Evolutionary conservation across 148 eudicot species (phyloP).

Genomic region (Euryodendron excelsum): DNA sequence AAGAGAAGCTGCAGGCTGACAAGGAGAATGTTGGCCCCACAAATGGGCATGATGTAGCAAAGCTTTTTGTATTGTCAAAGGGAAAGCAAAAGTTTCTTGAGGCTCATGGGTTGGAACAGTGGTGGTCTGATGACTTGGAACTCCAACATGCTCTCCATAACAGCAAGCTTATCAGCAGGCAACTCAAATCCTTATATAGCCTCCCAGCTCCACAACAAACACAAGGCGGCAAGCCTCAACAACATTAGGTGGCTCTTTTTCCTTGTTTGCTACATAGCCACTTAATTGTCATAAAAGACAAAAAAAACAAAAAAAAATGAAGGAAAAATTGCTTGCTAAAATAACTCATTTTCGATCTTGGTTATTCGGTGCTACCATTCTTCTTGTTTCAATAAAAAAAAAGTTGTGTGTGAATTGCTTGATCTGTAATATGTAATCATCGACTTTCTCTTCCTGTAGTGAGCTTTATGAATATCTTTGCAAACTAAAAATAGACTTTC

Average conservation of each 20-base stretch:
- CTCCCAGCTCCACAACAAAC: slow-evolving; percentile 37
- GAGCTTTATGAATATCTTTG: neutral
- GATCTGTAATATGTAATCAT: neutral
- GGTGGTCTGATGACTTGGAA: slow-evolving; percentile 96
- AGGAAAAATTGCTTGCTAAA: neutral
- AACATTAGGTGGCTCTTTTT: neutral
- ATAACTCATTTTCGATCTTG: slow-evolving; percentile 8
- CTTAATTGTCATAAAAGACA: neutral
- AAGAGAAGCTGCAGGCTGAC: slow-evolving; percentile 9
- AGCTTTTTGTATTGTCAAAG: slow-evolving; percentile 77
- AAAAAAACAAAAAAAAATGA: neutral
- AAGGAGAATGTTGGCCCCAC: slow-evolving; percentile 52
- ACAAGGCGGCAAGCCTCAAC: slow-evolving; percentile 30
- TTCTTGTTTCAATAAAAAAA: no score
- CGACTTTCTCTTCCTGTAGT: neutral
- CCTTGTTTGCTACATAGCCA: neutral
- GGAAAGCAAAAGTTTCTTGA: slow-evolving; percentile 89
- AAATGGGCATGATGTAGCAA: slow-evolving; percentile 39
- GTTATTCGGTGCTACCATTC: neutral
- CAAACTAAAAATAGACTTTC: neutral
- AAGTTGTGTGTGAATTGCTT: neutral
- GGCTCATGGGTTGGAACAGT: slow-evolving; percentile 85
- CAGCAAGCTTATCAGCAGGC: slow-evolving; percentile 77
- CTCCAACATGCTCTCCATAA: slow-evolving; percentile 59
- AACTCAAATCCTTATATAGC: slow-evolving; percentile 69